Evolutionary conservation across 495 filamentous ascomycete species (phyloP).

Genomic region (Hypoxylon lienhwacheense): DNA sequence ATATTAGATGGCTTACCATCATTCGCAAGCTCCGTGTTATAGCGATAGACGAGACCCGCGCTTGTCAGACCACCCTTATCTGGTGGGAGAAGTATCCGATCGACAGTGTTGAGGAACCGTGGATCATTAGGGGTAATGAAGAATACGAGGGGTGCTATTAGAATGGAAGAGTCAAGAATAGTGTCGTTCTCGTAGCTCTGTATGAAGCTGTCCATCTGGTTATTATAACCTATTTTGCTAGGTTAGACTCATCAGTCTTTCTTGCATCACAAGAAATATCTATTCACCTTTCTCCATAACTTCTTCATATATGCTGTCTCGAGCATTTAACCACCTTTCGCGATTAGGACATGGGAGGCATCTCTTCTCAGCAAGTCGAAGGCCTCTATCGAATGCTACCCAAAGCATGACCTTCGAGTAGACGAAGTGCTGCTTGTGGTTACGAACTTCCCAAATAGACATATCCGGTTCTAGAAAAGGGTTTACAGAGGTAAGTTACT

Average conservation of each 20-base stretch:
- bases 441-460: conserved; percentile 79
- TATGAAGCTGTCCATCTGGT: conserved; percentile 63
- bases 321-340: conserved; percentile 59
- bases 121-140: conserved; percentile 75
- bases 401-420: conserved; percentile 77
- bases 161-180: conserved; percentile 67
- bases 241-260: too few relatives aligned
- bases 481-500: neutral
- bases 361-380: conserved; percentile 70
- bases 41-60: conserved; percentile 70
- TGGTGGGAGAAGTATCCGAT: conserved; percentile 64
- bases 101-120: conserved; percentile 67
- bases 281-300: conserved; percentile 63
- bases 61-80: conserved; percentile 73
- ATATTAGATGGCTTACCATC: conserved; percentile 56
- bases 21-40: conserved; percentile 64
- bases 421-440: conserved; percentile 69
- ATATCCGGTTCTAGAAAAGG: conserved; percentile 63
- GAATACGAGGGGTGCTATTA: conserved; percentile 74
- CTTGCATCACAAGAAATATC: too few relatives aligned
- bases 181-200: conserved; percentile 72
- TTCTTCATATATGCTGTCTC: conserved; percentile 69
- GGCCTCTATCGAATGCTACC: conserved; percentile 72
- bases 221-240: conserved; percentile 56
- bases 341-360: conserved; percentile 70